These are phyloP conservation scores for Penicillium antarcticum DNA, from an alignment of 495 filamentous ascomycete genomes.

Conservation along the genomic window DNA sequence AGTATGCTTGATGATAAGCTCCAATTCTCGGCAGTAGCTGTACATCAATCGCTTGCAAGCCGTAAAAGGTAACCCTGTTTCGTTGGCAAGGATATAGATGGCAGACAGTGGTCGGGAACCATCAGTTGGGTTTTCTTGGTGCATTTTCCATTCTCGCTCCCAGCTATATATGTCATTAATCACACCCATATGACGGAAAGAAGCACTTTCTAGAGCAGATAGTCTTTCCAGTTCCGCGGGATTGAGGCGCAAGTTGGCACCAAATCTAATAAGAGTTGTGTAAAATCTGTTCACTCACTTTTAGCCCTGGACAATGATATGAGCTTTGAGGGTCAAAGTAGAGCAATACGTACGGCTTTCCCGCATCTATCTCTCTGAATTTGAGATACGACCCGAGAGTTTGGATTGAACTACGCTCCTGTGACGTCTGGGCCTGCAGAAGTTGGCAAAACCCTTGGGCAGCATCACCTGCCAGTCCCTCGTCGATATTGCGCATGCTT, in stretches of 20 bases:
- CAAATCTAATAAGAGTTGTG: slow-evolving; percentile 19
- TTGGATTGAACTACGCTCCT: slow-evolving; percentile 8
- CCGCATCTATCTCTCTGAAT: slow-evolving; percentile 14
- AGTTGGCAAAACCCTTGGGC: slow-evolving; percentile 18
- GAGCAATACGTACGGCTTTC: slow-evolving; percentile 9
- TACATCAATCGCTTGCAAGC: slow-evolving; percentile 20
- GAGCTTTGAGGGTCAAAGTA: no score
- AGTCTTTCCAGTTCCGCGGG: slow-evolving; percentile 1
- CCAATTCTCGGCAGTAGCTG: slow-evolving; percentile 18
- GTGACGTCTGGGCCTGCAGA: slow-evolving; percentile 13
- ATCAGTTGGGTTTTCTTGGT: slow-evolving; percentile 12
- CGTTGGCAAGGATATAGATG: slow-evolving; percentile 18
- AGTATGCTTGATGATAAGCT: slow-evolving; percentile 7
- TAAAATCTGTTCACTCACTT: slow-evolving; percentile 12
- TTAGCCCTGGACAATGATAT: no score
- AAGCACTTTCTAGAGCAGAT: slow-evolving; percentile 7
- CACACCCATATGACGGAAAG: slow-evolving; percentile 18
- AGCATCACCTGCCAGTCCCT: slow-evolving; percentile 9
- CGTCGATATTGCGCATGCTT: slow-evolving; percentile 10
- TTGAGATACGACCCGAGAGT: slow-evolving; percentile 18
- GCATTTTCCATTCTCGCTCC: slow-evolving; percentile 19
- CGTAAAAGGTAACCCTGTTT: slow-evolving; percentile 13
- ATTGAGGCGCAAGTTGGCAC: slow-evolving; percentile 11
- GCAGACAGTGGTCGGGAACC: slow-evolving; percentile 19
- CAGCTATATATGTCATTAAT: slow-evolving; percentile 26